Base-by-base conservation (phyloP, 768 basidiomycete genomes). In the Pulveroboletus sp. region DNA sequence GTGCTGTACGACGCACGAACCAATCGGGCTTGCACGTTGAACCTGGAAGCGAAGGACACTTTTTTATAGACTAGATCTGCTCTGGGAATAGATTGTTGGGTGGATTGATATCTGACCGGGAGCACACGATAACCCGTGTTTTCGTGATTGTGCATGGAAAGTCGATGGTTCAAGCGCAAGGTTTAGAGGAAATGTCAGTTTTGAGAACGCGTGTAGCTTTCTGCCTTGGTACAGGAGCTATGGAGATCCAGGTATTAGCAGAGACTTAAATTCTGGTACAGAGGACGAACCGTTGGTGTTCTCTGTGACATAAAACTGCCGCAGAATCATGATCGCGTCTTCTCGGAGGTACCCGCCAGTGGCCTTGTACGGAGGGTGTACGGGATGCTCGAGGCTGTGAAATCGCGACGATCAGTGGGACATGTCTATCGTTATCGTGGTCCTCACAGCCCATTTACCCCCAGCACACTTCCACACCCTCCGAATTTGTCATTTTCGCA, bases 401-500 rank as follows among this genome's bases (percentile, higher is more conserved):
- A 50, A 51, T 51, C 10, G 3, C 31, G 36, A 40, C 20, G 34
- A 47, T 52, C 42, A 49, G 23, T 41, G 31, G 37, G 25, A 25
- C n/a, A 40, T 32, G 13, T 7, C 14, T 17, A 42, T 32, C 14
- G 2, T 20, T 43, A 21, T 8, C 16, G 40, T 34, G 34, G 19
- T 47, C 14, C 78, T 53, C 36, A 91, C 94, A 69, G 70, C 55
- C 77, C 72, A 62, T 97, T 94, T 12, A 97, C 90, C 23, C 87
- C 84, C 40, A 97, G 72, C 6, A 99, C 94, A 59, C 94, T 94
- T 35, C 91, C 95, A 67, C 93, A 95, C 4, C 97, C 97, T 9
- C 97, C 95, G 57, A 99, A 98, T 50, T 94, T 79, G 54, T 97
- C 95, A 66, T 99, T 99, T 19, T 80, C 87, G 66, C 93, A 95